Percentiles rank a stretch among this genome's conserved stretches.
Evolutionary conservation across 1,284 basidiomycete species (phyloP).

Genomic region (Phellopilus nigrolimitatus): DNA sequence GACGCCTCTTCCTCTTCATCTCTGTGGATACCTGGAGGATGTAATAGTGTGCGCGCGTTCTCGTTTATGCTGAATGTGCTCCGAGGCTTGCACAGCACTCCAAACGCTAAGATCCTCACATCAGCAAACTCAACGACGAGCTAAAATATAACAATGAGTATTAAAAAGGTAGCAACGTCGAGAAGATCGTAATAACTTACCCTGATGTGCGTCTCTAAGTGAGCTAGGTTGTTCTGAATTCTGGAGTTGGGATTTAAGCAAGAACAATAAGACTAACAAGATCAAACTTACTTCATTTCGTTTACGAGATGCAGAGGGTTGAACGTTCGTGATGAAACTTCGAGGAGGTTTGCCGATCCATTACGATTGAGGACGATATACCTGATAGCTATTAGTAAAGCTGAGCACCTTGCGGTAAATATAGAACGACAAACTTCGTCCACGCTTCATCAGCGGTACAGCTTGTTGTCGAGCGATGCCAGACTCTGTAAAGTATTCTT

Average conservation of each 20-base stretch:
- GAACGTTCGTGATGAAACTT: constrained; percentile 59
- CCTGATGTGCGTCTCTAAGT: constrained; percentile 23
- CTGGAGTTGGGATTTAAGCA: constrained; percentile 6
- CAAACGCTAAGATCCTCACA: constrained; percentile 68
- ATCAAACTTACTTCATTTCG: constrained; percentile 65
- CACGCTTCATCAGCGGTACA: constrained; percentile 78
- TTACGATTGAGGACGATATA: constrained; percentile 71
- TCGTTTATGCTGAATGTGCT: constrained; percentile 53
- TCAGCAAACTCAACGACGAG: constrained; percentile 65
- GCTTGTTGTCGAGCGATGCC: constrained; percentile 57
- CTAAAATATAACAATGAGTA: constrained; percentile 30
- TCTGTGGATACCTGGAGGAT: constrained; percentile 56
- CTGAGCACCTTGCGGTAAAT: not conserved
- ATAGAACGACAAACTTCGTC: constrained; percentile 54
- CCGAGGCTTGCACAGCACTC: constrained; percentile 54
- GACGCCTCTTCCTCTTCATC: constrained; percentile 22
- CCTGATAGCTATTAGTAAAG: constrained; percentile 32
- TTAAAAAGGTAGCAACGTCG: not conserved
- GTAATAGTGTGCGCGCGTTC: constrained; percentile 61
- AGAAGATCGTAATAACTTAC: constrained; percentile 18
- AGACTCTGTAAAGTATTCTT: constrained; percentile 56
- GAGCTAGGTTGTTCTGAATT: constrained; percentile 22
- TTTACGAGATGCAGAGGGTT: constrained; percentile 63
- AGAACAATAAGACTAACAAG: constrained; percentile 29
- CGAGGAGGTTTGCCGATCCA: constrained; percentile 65